phyloP scores from a whole-genome alignment of 2,329 filamentous ascomycete species.

The Xylariales sp. region DNA sequence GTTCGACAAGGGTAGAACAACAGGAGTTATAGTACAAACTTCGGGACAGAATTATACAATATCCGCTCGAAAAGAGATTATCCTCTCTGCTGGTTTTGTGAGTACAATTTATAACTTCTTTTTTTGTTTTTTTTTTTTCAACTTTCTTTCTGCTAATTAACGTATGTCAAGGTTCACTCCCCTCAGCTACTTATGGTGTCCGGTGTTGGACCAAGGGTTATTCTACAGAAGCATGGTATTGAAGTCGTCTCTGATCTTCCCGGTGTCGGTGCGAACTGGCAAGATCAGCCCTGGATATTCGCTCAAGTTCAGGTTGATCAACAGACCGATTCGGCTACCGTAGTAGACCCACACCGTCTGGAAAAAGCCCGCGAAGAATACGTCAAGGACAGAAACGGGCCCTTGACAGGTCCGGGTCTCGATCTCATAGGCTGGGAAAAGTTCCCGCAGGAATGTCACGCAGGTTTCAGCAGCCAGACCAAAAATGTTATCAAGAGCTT shows the following conservation, averaged over 20 bases:
- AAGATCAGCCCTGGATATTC: slow-evolving; percentile 15
- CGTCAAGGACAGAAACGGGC: slow-evolving; percentile 20
- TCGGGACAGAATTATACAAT: slow-evolving; percentile 14
- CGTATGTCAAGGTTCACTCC: slow-evolving; percentile 27
- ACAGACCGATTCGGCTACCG: slow-evolving; percentile 5
- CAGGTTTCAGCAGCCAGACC: slow-evolving; percentile 5
- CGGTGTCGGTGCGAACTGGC: slow-evolving; percentile 8
- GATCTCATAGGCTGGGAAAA: slow-evolving; percentile 19
- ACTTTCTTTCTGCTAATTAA: too few relatives aligned
- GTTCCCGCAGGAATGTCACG: slow-evolving; percentile 15
- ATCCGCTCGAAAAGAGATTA: slow-evolving; percentile 29
- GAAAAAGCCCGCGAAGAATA: slow-evolving; percentile 24
- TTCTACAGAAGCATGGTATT: slow-evolving; percentile 2
- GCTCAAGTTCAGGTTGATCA: slow-evolving; percentile 18
- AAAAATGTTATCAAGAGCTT: slow-evolving; percentile 49
- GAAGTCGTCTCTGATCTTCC: slow-evolving; percentile 6
- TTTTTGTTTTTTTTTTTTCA: background rate
- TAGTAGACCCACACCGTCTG: slow-evolving; percentile 15
- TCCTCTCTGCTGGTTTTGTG: slow-evolving; percentile 29
- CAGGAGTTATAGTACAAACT: slow-evolving; percentile 17
- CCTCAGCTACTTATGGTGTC: slow-evolving; percentile 36
- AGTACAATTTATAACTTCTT: background rate
- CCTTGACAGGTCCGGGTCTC: slow-evolving; percentile 15
- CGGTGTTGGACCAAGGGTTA: slow-evolving; percentile 28
- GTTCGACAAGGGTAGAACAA: slow-evolving; percentile 31